Percentiles rank a stretch among this genome's conserved stretches.
phyloP scores from a whole-genome alignment of 805 yeast species.

The Kuraishia piskuri region DNA sequence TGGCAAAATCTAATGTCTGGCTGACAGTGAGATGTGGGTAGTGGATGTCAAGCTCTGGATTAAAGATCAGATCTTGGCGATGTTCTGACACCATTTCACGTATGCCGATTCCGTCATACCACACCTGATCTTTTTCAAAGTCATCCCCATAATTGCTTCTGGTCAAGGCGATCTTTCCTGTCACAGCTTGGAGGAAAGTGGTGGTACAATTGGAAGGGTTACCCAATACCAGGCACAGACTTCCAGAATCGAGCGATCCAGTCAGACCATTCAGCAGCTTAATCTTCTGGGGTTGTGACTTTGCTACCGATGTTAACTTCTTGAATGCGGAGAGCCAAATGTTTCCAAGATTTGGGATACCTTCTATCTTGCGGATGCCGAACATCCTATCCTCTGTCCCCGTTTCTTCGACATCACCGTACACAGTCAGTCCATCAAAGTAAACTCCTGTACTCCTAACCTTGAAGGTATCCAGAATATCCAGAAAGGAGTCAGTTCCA shows the following conservation, averaged over 20 bases:
- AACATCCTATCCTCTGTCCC: not conserved
- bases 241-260: not conserved
- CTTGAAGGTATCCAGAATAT: not conserved
- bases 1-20: conserved; percentile 64
- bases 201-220: not conserved
- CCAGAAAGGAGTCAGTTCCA: not conserved
- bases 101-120: not conserved
- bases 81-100: not conserved
- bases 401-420: not conserved
- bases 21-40: conserved; percentile 72
- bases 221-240: not conserved
- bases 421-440: not conserved
- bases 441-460: not conserved
- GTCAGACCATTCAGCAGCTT: not conserved
- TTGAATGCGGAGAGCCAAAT: not conserved
- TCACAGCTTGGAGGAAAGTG: not conserved
- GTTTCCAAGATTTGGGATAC: not conserved
- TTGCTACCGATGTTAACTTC: not conserved
- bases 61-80: conserved; percentile 40
- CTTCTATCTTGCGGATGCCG: not conserved
- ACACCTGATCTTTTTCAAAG: not conserved
- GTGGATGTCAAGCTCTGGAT: conserved; percentile 61
- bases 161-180: not conserved
- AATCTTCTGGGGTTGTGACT: not conserved
- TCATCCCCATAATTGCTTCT: not conserved